phyloP scores from a whole-genome alignment of 257 asterid species.

The Rubia yunnanensis region DNA sequence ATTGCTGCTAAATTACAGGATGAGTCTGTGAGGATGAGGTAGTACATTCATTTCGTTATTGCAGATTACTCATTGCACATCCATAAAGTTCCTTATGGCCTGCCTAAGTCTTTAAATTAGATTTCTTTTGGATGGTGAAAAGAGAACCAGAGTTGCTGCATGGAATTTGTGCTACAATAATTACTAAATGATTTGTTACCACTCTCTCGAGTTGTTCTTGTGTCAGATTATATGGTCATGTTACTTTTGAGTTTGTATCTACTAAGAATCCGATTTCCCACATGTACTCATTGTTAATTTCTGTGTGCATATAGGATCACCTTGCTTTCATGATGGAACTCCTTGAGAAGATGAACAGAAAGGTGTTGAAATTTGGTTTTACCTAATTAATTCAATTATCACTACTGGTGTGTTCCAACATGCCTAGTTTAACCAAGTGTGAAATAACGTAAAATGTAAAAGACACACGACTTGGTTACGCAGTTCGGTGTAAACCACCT shows the following conservation, averaged over 20 bases:
- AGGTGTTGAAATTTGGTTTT: no score
- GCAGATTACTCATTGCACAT: neutral
- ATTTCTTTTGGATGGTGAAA: neutral
- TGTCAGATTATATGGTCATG: neutral
- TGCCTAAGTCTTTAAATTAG: constrained; percentile 4
- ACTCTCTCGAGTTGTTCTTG: neutral
- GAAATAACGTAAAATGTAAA: no score
- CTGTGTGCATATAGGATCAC: constrained; percentile 57
- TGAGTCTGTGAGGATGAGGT: constrained; percentile 97
- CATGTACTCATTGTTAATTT: constrained; percentile 6
- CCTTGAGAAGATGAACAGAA: constrained; percentile 89
- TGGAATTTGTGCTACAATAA: neutral
- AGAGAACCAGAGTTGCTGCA: no score
- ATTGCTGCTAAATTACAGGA: no score
- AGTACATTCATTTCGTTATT: constrained; percentile 7
- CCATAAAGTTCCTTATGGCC: neutral
- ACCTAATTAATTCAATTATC: no score
- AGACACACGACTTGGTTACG: no score
- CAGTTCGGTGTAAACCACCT: no score
- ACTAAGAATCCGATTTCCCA: no score
- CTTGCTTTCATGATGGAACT: constrained; percentile 98
- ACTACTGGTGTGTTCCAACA: no score
- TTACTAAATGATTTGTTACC: neutral
- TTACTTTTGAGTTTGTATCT: neutral
- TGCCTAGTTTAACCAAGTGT: no score